Evolutionary conservation across 2,329 filamentous ascomycete species (phyloP).

Genomic region (Zasmidium citrigriseum): DNA sequence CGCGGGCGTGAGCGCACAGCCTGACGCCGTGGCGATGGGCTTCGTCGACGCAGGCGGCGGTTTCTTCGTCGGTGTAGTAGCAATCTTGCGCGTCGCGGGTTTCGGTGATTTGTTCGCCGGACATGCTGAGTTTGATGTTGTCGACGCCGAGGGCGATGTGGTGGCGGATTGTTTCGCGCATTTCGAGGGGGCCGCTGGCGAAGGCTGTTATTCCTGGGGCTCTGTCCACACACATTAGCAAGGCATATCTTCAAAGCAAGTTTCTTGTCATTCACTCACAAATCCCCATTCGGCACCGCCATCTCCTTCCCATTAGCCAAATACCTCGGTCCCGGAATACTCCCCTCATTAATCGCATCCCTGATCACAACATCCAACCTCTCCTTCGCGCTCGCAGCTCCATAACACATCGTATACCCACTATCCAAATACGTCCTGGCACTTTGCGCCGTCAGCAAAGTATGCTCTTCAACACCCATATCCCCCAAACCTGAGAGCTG

Average conservation of each 20-base stretch:
- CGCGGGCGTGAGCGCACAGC: slow-evolving; percentile 44
- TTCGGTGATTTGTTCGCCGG: slow-evolving; percentile 33
- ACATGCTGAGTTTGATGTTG: slow-evolving; percentile 37
- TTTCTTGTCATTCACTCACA: slow-evolving; percentile 23
- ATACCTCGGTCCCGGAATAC: slow-evolving; percentile 51
- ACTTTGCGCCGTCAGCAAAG: slow-evolving; percentile 44
- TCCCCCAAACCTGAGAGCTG: slow-evolving; percentile 46
- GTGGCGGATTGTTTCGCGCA: slow-evolving; percentile 29
- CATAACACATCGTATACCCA: slow-evolving; percentile 54
- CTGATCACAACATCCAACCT: slow-evolving; percentile 50
- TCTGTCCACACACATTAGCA: background rate
- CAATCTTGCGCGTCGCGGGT: slow-evolving; percentile 43
- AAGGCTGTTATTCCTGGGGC: slow-evolving; percentile 44
- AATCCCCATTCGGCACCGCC: slow-evolving; percentile 45
- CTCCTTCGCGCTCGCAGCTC: slow-evolving; percentile 50
- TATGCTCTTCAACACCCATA: slow-evolving; percentile 50
- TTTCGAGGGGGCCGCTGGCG: slow-evolving; percentile 34
- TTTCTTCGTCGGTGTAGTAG: slow-evolving; percentile 50
- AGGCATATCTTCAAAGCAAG: background rate
- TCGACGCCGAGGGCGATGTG: slow-evolving; percentile 35
- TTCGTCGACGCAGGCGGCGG: slow-evolving; percentile 51
- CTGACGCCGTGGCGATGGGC: slow-evolving; percentile 43
- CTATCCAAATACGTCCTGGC: slow-evolving; percentile 51
- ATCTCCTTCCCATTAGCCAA: slow-evolving; percentile 54
- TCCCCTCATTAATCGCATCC: slow-evolving; percentile 51